A percentile compares a stretch with the other conserved stretches of the same genome.
Conservation (phyloP, 2,329 filamentous ascomycete genomes). For the Leptosphaerulina australis region DNA sequence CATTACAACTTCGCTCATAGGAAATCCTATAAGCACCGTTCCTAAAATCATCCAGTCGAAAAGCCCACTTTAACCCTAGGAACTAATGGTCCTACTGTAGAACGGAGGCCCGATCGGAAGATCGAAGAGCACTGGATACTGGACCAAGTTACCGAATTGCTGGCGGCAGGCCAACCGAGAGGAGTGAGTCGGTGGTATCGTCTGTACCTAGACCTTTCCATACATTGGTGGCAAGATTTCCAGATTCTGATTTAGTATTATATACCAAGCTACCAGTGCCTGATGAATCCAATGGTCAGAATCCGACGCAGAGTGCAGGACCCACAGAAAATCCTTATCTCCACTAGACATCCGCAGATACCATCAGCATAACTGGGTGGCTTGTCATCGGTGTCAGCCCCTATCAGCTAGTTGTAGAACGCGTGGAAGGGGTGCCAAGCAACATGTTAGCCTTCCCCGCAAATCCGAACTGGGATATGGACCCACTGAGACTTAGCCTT, state of each 20-base stretch:
- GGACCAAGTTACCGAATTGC: conserved; percentile 66
- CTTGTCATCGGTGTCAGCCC: too few relatives aligned
- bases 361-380: too few relatives aligned
- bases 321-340: not conserved
- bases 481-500: conserved; percentile 15
- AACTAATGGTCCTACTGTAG: conserved; percentile 63
- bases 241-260: conserved; percentile 29
- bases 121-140: conserved; percentile 55
- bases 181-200: conserved; percentile 58
- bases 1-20: conserved; percentile 57
- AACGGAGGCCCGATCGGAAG: conserved; percentile 34
- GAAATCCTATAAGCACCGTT: conserved; percentile 57
- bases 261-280: conserved; percentile 25
- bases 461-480: conserved; percentile 29
- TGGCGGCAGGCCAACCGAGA: conserved; percentile 68
- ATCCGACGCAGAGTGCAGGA: not conserved
- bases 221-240: conserved; percentile 39
- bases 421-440: conserved; percentile 14
- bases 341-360: not conserved
- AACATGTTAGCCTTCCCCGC: conserved; percentile 38
- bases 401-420: conserved; percentile 11
- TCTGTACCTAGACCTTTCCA: conserved; percentile 39
- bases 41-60: conserved; percentile 54
- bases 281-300: not conserved
- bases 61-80: conserved; percentile 66